Evolutionary conservation across 2,329 filamentous ascomycete genomes (phyloP), one percentile per base, ranked within the genome.

Genomic region (Paraconiothyrium sp.): DNA sequence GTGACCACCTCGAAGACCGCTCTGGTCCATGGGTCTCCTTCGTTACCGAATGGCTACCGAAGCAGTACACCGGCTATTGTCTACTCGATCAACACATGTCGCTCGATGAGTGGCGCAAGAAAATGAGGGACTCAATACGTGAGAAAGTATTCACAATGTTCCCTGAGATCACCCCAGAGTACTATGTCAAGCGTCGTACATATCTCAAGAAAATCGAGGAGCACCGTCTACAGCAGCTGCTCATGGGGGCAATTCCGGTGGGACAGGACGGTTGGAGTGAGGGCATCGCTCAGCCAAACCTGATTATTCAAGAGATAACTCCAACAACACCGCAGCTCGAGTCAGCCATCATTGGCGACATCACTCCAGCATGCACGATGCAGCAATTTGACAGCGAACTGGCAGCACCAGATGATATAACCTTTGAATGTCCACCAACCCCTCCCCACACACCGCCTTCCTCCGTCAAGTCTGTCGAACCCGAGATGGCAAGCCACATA

Each of bases 121-220:
- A 20, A 7, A 71, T 48, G 13, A 56, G 71, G 41, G 41, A n/a
- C n/a, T 43, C 44, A 0, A 52, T 71, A n/a, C 59, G 61, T n/a
- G 64, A 67, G 43, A 68, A 64, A 41, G 63, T 71, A 30, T 73
- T 76, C 59, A 68, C 65, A 16, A 61, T 67, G 51, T 72, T 69
- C 37, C 70, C 72, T 0, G 37, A 61, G 1, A 37, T 63, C 3
- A 63, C 68, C 7, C 24, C 20, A 1, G 35, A 43, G 32, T 74
- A 73, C 60, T 72, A 72, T 52, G 51, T 32, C 34, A 74, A 73
- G 57, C 65, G 62, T 5, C 56, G 58, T 1, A 24, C 54, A 13
- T 52, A 69, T 43, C 24, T 68, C 0, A 66, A 63, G 27, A 61
- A 67, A n/a, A 39, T 64, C 20, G 67, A 72, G 35, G 72, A 75